Base-by-base conservation (phyloP, 148 eudicot species). In the Dianthus caryophyllus region DNA sequence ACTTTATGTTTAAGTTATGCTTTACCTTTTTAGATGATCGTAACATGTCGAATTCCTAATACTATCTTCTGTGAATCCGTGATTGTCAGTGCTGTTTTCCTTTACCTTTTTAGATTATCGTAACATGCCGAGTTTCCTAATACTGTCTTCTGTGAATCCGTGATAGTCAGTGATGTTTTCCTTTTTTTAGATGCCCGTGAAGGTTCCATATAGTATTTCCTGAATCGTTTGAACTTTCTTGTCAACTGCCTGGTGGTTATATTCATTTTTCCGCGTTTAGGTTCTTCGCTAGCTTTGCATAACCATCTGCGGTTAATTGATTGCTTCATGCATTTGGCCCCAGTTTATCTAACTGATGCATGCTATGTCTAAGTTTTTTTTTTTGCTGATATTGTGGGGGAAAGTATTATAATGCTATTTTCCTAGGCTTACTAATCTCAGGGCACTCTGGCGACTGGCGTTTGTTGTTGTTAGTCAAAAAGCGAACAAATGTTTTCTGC, bases 141-240 rank as follows among this genome's bases (percentile, higher is more conserved):
- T n/a, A 51, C 13, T 21, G 66, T 21, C 16, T 46, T 68, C 38
- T 7, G 43, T 57, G 60, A 24, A 36, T 39, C 43, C 24, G 5
- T 29, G n/a, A n/a, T 9, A 12, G 18, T 64, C 54, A 16, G 27
- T 62, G 33, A 2, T 63, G 20, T 48, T 75, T 69, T 64, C 31
- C 49, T 31, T 26, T 18, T 13, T 22, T 65, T 47, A 24, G 60
- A 25, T 64, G 67, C 64, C 26, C 29, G 10, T 26, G 21, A 14
- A 49, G 69, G 51, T 47, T 38, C 33, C 65, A 66, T 70, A 65
- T 29, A 76, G 65, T 57, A 64, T 46, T 48, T 13, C 25, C 36
- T 46, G 50, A 69, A 64, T 69, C 27, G 18, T 48, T 41, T 47
- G 13, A 56, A 43, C 22, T 24, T 39, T 36, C 53, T 51, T 36